Evolutionary conservation across 2,329 filamentous ascomycete species (phyloP), one percentile per base, ranked within the genome.

Genomic region (Apiospora marii): DNA sequence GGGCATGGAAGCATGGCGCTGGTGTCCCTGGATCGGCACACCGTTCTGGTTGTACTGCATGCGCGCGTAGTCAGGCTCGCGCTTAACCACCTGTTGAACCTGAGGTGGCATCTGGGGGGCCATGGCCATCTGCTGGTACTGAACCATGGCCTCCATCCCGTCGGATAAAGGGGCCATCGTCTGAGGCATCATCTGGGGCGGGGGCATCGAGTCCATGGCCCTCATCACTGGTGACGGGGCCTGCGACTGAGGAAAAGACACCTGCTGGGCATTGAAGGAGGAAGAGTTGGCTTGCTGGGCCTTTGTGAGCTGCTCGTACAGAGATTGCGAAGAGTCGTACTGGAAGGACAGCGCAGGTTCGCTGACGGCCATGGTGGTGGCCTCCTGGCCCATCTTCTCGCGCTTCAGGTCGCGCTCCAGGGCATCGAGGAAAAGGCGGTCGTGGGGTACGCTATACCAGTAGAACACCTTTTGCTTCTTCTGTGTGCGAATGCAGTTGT

Each of bases 391-490:
- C 96, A 98, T 98, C 90, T 99, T 99, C 86, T 99, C 96, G 81
- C 96, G 92, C 91, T 99, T 99, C 81, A 99, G 86, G 81, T 99
- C 96, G 76, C 96, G 93, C 88, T 99, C 96, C 78, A 99, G 88
- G 51, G 96, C 96, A 86, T 99, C 96, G 77, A 99, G 92, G 85
- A 99, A 99, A 70, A 99, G 91, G 71, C 96, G 92, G 84, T 99
- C 96, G 83, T 99, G 96, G 1, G 96, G 96, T 68, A 99, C 96
- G 86, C 95, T 98, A 86, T 98, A 99, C 96, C 96, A 99, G 87
- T 98, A 99, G 81, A 99, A 99, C 76, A 99, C 96, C 88, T 99
- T 99, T 82, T 99, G 96, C 89, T 99, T 99, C 91, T 99, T 99
- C 85, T 99, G 96, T 49, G 96, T 99, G 78, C 96, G 92, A 79